Conservation (phyloP, 2,329 filamentous ascomycete genomes). For the Geoglossum cookeanum region DNA sequence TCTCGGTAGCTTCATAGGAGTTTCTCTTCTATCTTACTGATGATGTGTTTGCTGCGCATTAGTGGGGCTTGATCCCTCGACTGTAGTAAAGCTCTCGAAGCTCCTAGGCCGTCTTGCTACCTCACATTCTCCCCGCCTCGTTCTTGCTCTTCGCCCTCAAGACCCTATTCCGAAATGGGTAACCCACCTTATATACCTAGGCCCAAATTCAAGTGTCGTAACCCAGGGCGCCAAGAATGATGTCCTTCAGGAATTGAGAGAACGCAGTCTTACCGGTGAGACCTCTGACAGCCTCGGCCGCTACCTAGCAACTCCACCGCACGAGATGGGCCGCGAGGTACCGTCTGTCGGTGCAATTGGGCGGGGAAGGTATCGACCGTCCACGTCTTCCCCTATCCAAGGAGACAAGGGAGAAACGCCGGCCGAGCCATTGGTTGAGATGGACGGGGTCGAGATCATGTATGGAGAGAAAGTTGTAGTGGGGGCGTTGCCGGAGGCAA, state of each 20-base stretch:
- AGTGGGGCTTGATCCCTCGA: constrained; percentile 80
- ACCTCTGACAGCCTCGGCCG: background rate
- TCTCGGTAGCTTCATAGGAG: background rate
- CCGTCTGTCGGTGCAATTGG: constrained; percentile 22
- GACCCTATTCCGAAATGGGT: constrained; percentile 83
- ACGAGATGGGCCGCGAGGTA: constrained; percentile 23
- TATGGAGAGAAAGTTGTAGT: constrained; percentile 65
- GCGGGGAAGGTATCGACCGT: constrained; percentile 8
- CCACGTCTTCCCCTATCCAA: background rate
- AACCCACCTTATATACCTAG: constrained; percentile 59
- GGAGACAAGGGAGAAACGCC: constrained; percentile 10
- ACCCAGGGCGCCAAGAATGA: constrained; percentile 44
- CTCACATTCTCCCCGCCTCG: constrained; percentile 46
- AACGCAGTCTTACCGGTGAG: background rate
- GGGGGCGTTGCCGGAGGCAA: constrained; percentile 54
- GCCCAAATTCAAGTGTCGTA: constrained; percentile 44
- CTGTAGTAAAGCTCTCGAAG: constrained; percentile 49
- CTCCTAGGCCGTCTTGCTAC: constrained; percentile 51
- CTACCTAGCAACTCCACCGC: background rate
- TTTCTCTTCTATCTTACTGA: constrained; percentile 4
- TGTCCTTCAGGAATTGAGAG: constrained; percentile 34
- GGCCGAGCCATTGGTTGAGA: constrained; percentile 63
- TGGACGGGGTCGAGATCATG: constrained; percentile 63
- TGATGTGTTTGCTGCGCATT: constrained; percentile 8
- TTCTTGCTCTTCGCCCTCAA: constrained; percentile 66